phyloP scores from a whole-genome alignment of 106 monocot species.

The Amphibolis antarctica region DNA sequence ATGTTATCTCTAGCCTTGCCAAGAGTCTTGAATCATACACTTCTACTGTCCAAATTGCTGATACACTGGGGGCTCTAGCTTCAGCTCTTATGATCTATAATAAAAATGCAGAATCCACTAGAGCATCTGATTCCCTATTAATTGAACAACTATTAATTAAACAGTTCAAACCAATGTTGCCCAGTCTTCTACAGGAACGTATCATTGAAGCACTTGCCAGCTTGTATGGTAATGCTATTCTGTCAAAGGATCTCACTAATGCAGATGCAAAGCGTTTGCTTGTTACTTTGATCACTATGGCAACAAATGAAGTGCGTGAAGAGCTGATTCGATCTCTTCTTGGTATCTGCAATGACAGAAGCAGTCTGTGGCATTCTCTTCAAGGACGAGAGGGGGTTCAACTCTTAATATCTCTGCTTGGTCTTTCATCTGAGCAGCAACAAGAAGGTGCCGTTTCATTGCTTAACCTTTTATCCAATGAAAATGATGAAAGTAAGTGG shows the following conservation, averaged over 20 bases:
- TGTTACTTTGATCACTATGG: constrained; percentile 93
- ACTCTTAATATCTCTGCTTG: constrained; percentile 92
- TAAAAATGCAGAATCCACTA: constrained; percentile 64
- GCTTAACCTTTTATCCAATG: constrained; percentile 78
- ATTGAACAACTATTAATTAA: constrained; percentile 80
- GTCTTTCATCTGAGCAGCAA: constrained; percentile 95
- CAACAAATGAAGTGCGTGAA: constrained; percentile 74
- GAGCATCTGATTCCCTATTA: constrained; percentile 58
- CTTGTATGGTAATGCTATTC: constrained; percentile 79
- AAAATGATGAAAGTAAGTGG: constrained; percentile 98
- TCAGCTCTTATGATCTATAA: constrained; percentile 99
- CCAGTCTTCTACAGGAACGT: constrained; percentile 83
- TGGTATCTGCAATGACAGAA: constrained; percentile 54
- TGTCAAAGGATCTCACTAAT: constrained; percentile 48
- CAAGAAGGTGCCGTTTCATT: constrained; percentile 91
- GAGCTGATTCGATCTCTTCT: constrained; percentile 80
- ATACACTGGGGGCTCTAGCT: constrained; percentile 91
- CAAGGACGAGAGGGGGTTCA: constrained; percentile 94
- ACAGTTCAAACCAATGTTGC: constrained; percentile 56
- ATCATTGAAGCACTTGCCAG: constrained; percentile 93
- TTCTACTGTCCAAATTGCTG: constrained; percentile 71
- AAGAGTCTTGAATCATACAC: constrained; percentile 86
- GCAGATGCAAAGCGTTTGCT: constrained; percentile 86
- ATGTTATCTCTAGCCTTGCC: constrained; percentile 92
- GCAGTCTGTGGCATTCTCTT: constrained; percentile 76